Evolutionary conservation across 108 stramenopile genomes (phyloP), one percentile per base, ranked within the genome.

Genomic region (Chaetoceros muelleri): DNA sequence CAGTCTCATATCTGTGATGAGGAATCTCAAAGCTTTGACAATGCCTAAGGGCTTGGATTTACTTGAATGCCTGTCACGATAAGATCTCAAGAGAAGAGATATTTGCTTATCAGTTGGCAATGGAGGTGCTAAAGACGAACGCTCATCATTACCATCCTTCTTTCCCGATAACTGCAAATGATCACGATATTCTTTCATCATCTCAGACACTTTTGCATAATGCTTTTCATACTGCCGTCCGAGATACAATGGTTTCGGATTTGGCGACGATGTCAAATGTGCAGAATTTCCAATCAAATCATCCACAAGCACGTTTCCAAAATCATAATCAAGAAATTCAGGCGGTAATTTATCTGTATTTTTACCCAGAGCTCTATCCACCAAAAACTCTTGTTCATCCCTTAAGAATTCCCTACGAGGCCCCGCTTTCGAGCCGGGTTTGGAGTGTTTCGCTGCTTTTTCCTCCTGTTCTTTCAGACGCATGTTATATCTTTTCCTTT

Each of bases 251-350:
- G 90, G 90, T 61, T 67, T 71, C 24, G 85, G 85, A 47, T 75
- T 84, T 13, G 80, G 78, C 52, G 53, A 66, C 46, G 72, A 79
- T 27, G 87, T 83, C 58, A 84, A 70, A 58, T 80, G 57, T 0
- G 70, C 24, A 8, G 84, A 79, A 55, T 85, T 85, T 2, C 84
- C 85, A 70, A 91, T 76, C 17, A 91, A 52, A 69, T 85, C 81
- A 59, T 91, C 90, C 30, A 91, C 24, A 1, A 85, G 24, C 19
- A 85, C 90, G 69, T 91, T 79, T 17, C 74, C 80, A 54, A 66
- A 74, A 51, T 71, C 74, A 55, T 91, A 91, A 21, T 87, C 78
- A 57, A 29, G 22, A 57, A 57, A 44, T 62, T 83, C 68, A 45
- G 58, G 40, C 44, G 54, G 65, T 62, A 76, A 24, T 52, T 60